A percentile compares a stretch with the other conserved stretches of the same genome.
These are phyloP conservation scores for Colletotrichum tamarilloi DNA, from an alignment of 2,329 filamentous ascomycete genomes.

Conservation along the genomic window DNA sequence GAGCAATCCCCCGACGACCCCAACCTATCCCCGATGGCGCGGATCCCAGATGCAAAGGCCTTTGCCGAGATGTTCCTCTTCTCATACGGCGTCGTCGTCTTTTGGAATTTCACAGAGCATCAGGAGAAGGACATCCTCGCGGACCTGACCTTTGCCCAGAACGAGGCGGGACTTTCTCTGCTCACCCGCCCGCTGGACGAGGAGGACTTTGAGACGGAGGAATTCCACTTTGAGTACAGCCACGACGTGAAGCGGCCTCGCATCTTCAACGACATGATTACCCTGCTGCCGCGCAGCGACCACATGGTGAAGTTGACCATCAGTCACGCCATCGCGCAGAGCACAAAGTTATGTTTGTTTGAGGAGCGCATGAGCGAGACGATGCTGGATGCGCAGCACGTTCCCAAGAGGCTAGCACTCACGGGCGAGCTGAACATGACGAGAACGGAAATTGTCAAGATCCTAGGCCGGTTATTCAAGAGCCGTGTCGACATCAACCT, in stretches of 20 bases:
- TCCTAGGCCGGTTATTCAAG: conserved; percentile 90
- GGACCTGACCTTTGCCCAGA: conserved; percentile 88
- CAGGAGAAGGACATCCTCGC: conserved; percentile 98
- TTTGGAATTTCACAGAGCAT: conserved; percentile 97
- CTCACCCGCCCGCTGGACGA: conserved; percentile 85
- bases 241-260: conserved; percentile 85
- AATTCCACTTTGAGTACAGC: conserved; percentile 99
- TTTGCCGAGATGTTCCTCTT: conserved; percentile 98
- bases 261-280: conserved; percentile 99
- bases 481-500: conserved; percentile 97
- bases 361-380: conserved; percentile 96
- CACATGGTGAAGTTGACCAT: conserved; percentile 99
- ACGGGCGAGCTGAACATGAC: conserved; percentile 94
- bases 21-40: conserved; percentile 63
- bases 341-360: conserved; percentile 95
- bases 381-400: conserved; percentile 91
- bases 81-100: conserved; percentile 96
- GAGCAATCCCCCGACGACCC: conserved; percentile 50
- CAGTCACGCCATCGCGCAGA: conserved; percentile 96
- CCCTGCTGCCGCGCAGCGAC: conserved; percentile 85
- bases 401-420: conserved; percentile 88
- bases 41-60: conserved; percentile 77
- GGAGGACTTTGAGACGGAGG: conserved; percentile 95
- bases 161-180: conserved; percentile 72
- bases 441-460: conserved; percentile 89